phyloP scores from a whole-genome alignment of 495 filamentous ascomycete species.

The Sabuloglossum arenarium region DNA sequence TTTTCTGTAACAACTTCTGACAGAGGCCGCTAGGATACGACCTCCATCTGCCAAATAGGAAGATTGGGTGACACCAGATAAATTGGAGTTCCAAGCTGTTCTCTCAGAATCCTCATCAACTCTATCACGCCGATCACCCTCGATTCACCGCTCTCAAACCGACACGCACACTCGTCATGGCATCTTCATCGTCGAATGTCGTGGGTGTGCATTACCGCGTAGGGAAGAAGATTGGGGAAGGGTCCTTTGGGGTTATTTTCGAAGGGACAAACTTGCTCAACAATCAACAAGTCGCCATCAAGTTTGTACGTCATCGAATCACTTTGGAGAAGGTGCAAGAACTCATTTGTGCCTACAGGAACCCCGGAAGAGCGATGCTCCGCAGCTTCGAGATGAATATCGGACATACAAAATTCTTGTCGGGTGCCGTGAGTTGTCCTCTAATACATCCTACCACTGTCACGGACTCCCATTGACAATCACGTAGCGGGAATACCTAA shows the following conservation, averaged over 20 bases:
- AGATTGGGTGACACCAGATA: background rate
- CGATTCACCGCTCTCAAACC: background rate
- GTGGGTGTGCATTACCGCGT: conserved; percentile 98
- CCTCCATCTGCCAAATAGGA: background rate
- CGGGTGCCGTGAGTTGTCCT: conserved; percentile 70
- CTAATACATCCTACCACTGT: background rate
- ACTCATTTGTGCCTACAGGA: conserved; percentile 34
- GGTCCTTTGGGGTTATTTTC: conserved; percentile 97
- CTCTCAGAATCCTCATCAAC: too few relatives aligned
- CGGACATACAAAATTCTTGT: conserved; percentile 98
- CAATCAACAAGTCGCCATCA: conserved; percentile 98
- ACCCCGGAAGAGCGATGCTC: conserved; percentile 95
- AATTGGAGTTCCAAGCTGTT: background rate
- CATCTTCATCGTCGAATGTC: conserved; percentile 91
- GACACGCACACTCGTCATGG: conserved; percentile 30
- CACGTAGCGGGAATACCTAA: conserved; percentile 83
- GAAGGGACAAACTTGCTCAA: conserved; percentile 97
- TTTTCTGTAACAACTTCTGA: background rate
- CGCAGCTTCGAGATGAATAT: conserved; percentile 95
- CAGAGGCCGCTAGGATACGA: background rate
- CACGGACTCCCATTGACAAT: conserved; percentile 11
- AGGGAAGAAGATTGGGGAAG: conserved; percentile 98
- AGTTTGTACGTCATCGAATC: conserved; percentile 56
- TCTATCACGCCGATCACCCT: background rate
- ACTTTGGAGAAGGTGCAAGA: background rate